Percentiles rank a stretch among this genome's conserved stretches.
phyloP scores from a whole-genome alignment of 495 filamentous ascomycete species.

The Penicillium cinerascens region DNA sequence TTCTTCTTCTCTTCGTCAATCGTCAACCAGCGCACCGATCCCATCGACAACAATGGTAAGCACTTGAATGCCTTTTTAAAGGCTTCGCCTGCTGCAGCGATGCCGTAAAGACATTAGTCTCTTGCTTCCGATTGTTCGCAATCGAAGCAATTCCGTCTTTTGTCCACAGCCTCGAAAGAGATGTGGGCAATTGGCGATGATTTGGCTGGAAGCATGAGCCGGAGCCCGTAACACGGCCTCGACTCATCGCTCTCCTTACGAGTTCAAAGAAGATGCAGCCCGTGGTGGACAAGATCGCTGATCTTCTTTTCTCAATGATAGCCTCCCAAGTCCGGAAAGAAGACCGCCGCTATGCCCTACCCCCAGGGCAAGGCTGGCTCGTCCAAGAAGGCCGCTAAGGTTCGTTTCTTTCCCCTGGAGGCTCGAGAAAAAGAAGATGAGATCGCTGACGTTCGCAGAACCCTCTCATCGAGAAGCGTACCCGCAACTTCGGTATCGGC shows the following conservation, averaged over 20 bases:
- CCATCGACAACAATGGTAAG: constrained; percentile 53
- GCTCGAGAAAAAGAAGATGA: constrained; percentile 12
- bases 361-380: constrained; percentile 84
- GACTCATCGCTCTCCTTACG: constrained; percentile 70
- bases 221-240: constrained; percentile 55
- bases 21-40: constrained; percentile 44
- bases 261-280: constrained; percentile 81
- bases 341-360: constrained; percentile 93
- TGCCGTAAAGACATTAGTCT: constrained; percentile 33
- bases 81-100: constrained; percentile 37
- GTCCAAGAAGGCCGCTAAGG: constrained; percentile 94
- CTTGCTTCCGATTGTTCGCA: constrained; percentile 32
- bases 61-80: constrained; percentile 32
- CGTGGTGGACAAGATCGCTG: constrained; percentile 77
- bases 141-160: constrained; percentile 44
- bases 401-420: constrained; percentile 46
- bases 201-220: constrained; percentile 75
- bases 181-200: constrained; percentile 59
- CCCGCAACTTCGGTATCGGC: constrained; percentile 98
- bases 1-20: constrained; percentile 36
- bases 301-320: constrained; percentile 99
- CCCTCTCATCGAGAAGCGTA: constrained; percentile 96
- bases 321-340: constrained; percentile 97
- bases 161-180: constrained; percentile 33
- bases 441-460: constrained; percentile 57